Evolutionary conservation across 225 moss, liverwort and hornwort genomes (phyloP).

Genomic region (Neckera pumila): DNA sequence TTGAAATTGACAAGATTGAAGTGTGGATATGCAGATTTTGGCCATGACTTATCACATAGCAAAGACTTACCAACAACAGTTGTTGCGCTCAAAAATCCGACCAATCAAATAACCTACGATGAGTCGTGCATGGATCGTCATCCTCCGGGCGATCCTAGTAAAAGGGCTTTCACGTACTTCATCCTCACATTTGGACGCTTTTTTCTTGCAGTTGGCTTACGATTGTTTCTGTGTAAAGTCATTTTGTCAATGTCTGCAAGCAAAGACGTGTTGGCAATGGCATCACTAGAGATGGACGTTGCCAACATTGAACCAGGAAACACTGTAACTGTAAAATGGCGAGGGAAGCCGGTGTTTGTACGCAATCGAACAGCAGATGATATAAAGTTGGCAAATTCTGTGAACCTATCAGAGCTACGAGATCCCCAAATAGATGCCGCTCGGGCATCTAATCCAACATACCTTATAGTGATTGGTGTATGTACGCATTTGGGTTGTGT

Average conservation of each 20-base stretch:
- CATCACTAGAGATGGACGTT: slow-evolving; percentile 34
- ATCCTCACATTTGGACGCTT: slow-evolving; percentile 16
- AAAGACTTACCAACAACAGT: slow-evolving; percentile 7
- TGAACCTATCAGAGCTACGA: slow-evolving; percentile 3
- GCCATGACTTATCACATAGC: background rate
- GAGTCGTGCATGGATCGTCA: slow-evolving; percentile 27
- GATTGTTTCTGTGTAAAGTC: slow-evolving; percentile 17
- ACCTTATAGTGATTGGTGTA: slow-evolving; percentile 29
- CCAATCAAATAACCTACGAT: slow-evolving; percentile 22
- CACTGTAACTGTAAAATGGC: slow-evolving; percentile 32
- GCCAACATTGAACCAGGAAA: slow-evolving; percentile 1
- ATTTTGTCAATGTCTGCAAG: slow-evolving; percentile 43
- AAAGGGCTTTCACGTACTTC: slow-evolving; percentile 38
- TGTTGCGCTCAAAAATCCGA: slow-evolving; percentile 19
- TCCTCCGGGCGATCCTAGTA: slow-evolving; percentile 12
- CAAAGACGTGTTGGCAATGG: slow-evolving; percentile 33
- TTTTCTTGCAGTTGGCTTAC: slow-evolving; percentile 6
- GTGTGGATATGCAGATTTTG: background rate
- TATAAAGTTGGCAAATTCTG: slow-evolving; percentile 26
- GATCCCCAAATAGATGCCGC: slow-evolving; percentile 6
- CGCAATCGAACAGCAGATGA: slow-evolving; percentile 16
- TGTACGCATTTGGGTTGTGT: slow-evolving; percentile 45
- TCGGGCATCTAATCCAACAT: slow-evolving; percentile 19
- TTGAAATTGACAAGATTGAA: background rate
- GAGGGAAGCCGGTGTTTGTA: slow-evolving; percentile 33